Percentiles rank a stretch among this genome's conserved stretches.
phyloP scores from a whole-genome alignment of 176 grass and related monocot genomes.

The Tillandsia leiboldiana region DNA sequence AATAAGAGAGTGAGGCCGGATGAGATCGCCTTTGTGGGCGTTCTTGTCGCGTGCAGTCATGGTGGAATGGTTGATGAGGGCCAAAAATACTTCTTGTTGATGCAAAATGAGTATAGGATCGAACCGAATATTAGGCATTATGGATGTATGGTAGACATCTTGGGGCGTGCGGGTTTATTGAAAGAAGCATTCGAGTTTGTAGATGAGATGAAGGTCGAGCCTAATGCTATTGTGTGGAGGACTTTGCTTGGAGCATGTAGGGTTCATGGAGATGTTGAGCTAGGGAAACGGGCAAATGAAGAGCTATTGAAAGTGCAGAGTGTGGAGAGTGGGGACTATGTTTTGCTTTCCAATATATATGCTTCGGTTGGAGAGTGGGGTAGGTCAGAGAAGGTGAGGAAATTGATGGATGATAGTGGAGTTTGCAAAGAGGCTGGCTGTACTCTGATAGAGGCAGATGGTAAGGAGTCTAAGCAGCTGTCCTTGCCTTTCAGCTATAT shows the following conservation, averaged over 20 bases:
- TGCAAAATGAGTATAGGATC: constrained; percentile 56
- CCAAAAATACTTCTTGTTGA: constrained; percentile 48
- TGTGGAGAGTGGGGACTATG: constrained; percentile 68
- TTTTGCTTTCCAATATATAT: constrained; percentile 79
- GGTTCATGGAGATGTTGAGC: constrained; percentile 60
- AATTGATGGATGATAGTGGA: constrained; percentile 74
- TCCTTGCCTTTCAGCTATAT: neutral
- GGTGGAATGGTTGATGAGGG: constrained; percentile 56
- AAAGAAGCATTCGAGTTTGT: constrained; percentile 79
- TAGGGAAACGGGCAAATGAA: constrained; percentile 49
- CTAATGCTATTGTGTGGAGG: constrained; percentile 77
- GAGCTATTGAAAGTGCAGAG: constrained; percentile 45
- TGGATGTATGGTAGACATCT: constrained; percentile 80
- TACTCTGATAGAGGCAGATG: constrained; percentile 30
- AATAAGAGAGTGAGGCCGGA: constrained; percentile 44
- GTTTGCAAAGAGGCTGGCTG: constrained; percentile 58
- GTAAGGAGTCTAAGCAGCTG: constrained; percentile 17
- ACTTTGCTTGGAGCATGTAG: constrained; percentile 71
- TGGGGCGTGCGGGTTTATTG: constrained; percentile 63
- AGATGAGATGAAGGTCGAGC: constrained; percentile 53
- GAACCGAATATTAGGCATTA: constrained; percentile 75
- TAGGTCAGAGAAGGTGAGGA: constrained; percentile 58
- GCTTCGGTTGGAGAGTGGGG: constrained; percentile 69
- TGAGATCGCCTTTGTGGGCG: constrained; percentile 75
- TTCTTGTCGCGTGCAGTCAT: constrained; percentile 72